These are phyloP conservation scores for Coffea canephora DNA, from an alignment of 257 asterid genomes.

Conservation along the genomic window DNA sequence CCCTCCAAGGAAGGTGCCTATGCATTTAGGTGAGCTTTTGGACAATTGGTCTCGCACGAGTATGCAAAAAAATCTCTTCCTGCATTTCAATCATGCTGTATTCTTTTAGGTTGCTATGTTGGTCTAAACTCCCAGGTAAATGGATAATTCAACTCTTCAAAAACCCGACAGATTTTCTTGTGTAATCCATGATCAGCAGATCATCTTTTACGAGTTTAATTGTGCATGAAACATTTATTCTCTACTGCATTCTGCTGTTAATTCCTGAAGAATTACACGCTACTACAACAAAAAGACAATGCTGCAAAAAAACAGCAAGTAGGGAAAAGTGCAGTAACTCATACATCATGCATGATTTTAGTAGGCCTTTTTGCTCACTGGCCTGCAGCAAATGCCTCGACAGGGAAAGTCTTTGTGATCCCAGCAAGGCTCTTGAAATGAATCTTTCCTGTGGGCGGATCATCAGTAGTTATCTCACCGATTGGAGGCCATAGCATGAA, in stretches of 20 bases:
- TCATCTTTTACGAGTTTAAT: neutral
- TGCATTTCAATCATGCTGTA: neutral
- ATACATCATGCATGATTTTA: neutral
- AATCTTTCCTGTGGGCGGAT: constrained; percentile 59
- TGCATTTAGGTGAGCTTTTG: neutral
- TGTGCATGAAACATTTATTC: constrained; percentile 17
- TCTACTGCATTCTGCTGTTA: constrained; percentile 8
- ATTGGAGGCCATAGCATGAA: constrained; percentile 75
- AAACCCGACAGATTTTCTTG: neutral
- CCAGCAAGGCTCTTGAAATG: constrained; percentile 80
- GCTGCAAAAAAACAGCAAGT: neutral
- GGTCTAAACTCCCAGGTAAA: neutral
- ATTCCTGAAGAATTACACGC: neutral
- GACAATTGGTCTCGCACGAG: neutral
- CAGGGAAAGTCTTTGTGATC: constrained; percentile 68
- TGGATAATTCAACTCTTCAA: too few species aligned
- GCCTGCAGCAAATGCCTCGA: constrained; percentile 65
- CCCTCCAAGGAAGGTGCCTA: neutral
- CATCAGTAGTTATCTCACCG: constrained; percentile 43
- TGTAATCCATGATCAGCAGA: neutral
- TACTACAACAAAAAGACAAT: neutral
- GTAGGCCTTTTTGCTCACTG: constrained; percentile 24
- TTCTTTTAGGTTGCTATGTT: neutral
- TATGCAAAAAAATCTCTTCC: too few species aligned
- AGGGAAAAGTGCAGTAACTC: neutral